phyloP scores from a whole-genome alignment of 768 basidiomycete species.

The Lentinula lateritia region DNA sequence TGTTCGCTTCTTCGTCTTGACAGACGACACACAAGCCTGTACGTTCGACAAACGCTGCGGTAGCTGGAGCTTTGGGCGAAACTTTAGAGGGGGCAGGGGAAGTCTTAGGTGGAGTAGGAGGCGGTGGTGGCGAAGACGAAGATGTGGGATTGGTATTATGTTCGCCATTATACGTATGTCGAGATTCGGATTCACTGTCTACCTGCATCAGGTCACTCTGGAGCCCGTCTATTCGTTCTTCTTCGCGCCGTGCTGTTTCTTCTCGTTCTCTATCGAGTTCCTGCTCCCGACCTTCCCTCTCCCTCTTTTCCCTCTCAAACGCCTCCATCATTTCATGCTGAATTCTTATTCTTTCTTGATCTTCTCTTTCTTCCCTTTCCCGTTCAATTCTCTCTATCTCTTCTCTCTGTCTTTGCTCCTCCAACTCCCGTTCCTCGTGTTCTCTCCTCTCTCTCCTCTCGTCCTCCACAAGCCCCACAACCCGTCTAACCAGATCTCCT shows the following conservation, averaged over 20 bases:
- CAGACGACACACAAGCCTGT: constrained; percentile 87
- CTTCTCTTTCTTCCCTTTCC: constrained; percentile 29
- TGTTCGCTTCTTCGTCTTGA: constrained; percentile 91
- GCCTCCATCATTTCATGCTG: constrained; percentile 32
- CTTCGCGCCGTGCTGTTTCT: constrained; percentile 14
- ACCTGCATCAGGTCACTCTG: not conserved
- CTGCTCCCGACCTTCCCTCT: constrained; percentile 20
- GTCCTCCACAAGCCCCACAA: constrained; percentile 55
- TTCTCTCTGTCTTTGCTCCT: constrained; percentile 4
- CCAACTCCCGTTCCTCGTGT: constrained; percentile 46
- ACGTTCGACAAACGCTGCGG: constrained; percentile 41
- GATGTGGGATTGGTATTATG: not conserved
- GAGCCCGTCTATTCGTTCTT: constrained; percentile 17
- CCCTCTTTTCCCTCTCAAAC: constrained; percentile 21
- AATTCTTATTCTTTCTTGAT: constrained; percentile 33
- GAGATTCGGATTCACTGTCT: not conserved
- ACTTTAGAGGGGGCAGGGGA: constrained; percentile 22
- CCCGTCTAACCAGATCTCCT: constrained; percentile 72
- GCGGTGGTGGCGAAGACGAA: constrained; percentile 4
- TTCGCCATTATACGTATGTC: not conserved
- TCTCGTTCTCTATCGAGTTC: constrained; percentile 13
- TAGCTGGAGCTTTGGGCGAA: constrained; percentile 31
- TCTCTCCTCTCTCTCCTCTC: constrained; percentile 60
- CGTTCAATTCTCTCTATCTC: constrained; percentile 31
- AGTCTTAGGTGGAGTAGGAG: constrained; percentile 12